Conservation (phyloP, 192 early-diverging fungal genomes). For the Backusella psychrophila region DNA sequence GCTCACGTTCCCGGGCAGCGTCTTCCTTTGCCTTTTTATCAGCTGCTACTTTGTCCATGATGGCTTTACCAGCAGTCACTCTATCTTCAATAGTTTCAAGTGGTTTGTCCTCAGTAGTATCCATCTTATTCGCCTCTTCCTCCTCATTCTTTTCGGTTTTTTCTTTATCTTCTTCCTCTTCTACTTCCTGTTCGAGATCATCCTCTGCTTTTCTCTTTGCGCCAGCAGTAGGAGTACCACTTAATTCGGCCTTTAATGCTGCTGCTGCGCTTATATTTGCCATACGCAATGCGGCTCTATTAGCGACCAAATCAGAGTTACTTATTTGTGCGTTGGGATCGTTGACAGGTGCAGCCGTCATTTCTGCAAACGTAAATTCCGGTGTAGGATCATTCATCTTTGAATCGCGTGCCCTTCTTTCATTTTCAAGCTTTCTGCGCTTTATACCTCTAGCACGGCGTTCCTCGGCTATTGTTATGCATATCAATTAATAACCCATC, state of each 20-base stretch:
- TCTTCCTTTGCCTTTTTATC: conserved; percentile 62
- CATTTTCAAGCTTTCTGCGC: conserved; percentile 33
- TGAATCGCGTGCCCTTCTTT: conserved; percentile 5
- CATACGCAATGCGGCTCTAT: conserved; percentile 36
- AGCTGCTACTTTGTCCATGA: conserved; percentile 34
- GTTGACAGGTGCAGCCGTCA: conserved; percentile 36
- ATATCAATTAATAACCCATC: not conserved
- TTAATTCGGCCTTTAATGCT: conserved; percentile 61
- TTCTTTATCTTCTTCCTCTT: conserved; percentile 22
- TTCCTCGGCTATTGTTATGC: conserved; percentile 26
- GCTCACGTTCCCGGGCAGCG: conserved; percentile 57
- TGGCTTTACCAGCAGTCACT: conserved; percentile 36
- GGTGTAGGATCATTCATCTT: not conserved
- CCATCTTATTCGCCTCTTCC: conserved; percentile 13
- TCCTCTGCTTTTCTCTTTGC: conserved; percentile 51
- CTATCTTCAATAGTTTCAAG: conserved; percentile 36
- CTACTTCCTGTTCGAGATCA: conserved; percentile 33
- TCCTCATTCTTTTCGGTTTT: conserved; percentile 20
- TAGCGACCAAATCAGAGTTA: conserved; percentile 47
- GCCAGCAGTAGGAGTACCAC: conserved; percentile 24
- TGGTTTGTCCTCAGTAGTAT: conserved; percentile 39
- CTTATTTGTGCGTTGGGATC: conserved; percentile 46
- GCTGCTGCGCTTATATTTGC: conserved; percentile 61
- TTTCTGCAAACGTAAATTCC: conserved; percentile 35
- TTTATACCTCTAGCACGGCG: conserved; percentile 28